Evolutionary conservation across 208 protist species (phyloP).

Genomic region (Leishmania tarentolae): DNA sequence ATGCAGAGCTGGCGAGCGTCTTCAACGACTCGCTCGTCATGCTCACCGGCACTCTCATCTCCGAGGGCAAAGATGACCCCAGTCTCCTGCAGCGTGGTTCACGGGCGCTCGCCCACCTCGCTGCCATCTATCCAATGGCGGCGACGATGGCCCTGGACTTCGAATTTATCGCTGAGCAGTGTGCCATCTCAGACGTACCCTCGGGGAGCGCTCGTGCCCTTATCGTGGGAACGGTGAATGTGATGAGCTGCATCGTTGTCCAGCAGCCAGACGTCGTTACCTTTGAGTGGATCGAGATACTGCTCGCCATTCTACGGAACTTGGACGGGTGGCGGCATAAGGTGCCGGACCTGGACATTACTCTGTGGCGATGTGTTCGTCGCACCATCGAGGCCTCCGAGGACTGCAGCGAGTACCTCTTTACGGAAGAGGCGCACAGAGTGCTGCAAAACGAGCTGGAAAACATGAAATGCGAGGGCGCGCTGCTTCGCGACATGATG

Average conservation of each 20-base stretch:
- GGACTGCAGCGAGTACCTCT: conserved; percentile 60
- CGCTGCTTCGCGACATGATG: conserved; percentile 8
- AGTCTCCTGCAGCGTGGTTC: conserved; percentile 35
- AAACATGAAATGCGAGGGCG: conserved; percentile 17
- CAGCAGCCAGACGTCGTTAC: conserved; percentile 52
- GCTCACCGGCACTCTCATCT: conserved; percentile 49
- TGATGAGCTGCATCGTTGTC: conserved; percentile 69
- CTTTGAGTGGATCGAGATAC: conserved; percentile 83
- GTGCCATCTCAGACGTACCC: conserved; percentile 3
- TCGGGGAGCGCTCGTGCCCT: conserved; percentile 33
- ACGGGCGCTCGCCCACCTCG: conserved; percentile 38
- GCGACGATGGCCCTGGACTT: conserved; percentile 69
- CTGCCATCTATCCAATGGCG: conserved; percentile 50
- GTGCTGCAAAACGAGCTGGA: conserved; percentile 27
- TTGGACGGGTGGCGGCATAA: conserved; percentile 21
- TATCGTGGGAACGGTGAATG: conserved; percentile 54
- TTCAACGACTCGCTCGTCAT: conserved; percentile 33
- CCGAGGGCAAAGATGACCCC: conserved; percentile 29
- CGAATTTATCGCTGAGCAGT: conserved; percentile 60
- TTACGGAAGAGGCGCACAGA: conserved; percentile 40
- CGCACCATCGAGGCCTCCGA: conserved; percentile 52
- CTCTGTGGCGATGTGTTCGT: conserved; percentile 47
- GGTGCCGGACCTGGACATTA: conserved; percentile 13
- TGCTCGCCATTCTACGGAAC: conserved; percentile 33
- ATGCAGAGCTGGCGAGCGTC: conserved; percentile 19